Evolutionary conservation across 2,329 filamentous ascomycete genomes (phyloP).

Genomic region (Emergomyces pasteurianus): DNA sequence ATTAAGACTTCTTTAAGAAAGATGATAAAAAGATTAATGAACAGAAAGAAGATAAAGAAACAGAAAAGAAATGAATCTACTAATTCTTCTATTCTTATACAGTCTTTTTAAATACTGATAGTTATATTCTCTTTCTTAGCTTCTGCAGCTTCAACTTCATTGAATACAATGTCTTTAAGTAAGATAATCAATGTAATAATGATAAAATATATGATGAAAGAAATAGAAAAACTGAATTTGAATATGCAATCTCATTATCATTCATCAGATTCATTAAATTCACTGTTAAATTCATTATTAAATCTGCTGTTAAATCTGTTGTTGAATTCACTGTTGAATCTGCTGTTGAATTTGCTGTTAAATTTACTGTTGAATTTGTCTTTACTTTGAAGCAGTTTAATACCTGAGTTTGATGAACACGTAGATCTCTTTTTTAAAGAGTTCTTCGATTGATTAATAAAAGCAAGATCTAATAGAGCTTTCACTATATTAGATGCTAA

Average conservation of each 20-base stretch:
- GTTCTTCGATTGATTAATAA: not conserved
- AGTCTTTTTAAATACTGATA: not conserved
- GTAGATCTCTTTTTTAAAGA: not conserved
- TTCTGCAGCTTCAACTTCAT: not conserved
- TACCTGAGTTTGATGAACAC: not conserved
- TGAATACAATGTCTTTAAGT: not conserved
- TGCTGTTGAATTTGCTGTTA: too few species aligned
- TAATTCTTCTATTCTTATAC: not conserved
- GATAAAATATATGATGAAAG: not conserved
- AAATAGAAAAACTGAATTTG: not conserved
- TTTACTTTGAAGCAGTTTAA: not conserved
- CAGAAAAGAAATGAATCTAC: not conserved
- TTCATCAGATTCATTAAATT: not conserved
- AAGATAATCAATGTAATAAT: not conserved
- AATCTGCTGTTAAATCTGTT: not conserved
- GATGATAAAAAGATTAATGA: not conserved
- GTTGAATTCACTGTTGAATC: not conserved
- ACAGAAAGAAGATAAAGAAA: not conserved
- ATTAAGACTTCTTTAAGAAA: not conserved
- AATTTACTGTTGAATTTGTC: not conserved
- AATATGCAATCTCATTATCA: not conserved
- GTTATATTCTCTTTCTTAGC: not conserved
- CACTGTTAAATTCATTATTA: too few species aligned
- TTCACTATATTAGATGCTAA: too few species aligned
- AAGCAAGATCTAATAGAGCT: too few species aligned